Percentiles rank a stretch among this genome's conserved stretches.
Evolutionary conservation across 2,329 filamentous ascomycete species (phyloP).

Genomic region (Aureobasidium namibiae): DNA sequence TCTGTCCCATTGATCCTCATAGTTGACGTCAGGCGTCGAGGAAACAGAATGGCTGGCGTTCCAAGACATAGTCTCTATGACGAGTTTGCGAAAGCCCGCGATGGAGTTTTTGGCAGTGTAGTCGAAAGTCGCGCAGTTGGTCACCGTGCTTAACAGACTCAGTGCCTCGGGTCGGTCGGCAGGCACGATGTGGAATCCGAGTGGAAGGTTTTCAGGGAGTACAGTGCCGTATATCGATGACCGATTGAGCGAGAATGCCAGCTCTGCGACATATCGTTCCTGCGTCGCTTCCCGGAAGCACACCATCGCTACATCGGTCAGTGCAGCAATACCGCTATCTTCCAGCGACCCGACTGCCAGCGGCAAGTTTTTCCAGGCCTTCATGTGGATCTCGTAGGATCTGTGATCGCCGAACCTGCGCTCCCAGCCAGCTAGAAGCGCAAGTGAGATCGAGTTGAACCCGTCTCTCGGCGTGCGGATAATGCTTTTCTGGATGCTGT

Average conservation of each 20-base stretch:
- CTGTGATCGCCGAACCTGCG: slow-evolving; percentile 18
- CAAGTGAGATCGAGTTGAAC: slow-evolving; percentile 18
- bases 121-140: slow-evolving; percentile 7
- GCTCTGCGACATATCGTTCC: background rate
- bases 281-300: slow-evolving; percentile 17
- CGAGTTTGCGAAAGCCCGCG: slow-evolving; percentile 11
- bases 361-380: slow-evolving; percentile 17
- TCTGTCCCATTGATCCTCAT: slow-evolving; percentile 16
- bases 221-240: background rate
- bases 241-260: background rate
- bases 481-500: slow-evolving; percentile 17
- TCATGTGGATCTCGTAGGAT: slow-evolving; percentile 19
- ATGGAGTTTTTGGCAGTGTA: slow-evolving; percentile 1
- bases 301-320: slow-evolving; percentile 18
- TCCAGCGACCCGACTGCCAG: slow-evolving; percentile 15
- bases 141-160: slow-evolving; percentile 15
- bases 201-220: background rate
- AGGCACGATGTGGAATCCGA: slow-evolving; percentile 16
- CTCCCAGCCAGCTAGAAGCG: slow-evolving; percentile 21
- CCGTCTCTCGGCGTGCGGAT: slow-evolving; percentile 13
- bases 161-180: slow-evolving; percentile 15
- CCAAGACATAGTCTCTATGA: slow-evolving; percentile 19
- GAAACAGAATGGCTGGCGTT: slow-evolving; percentile 16
- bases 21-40: slow-evolving; percentile 5
- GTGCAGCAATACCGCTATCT: slow-evolving; percentile 16